Evolutionary conservation across 2,329 filamentous ascomycete species (phyloP).

Genomic region (Aplosporella prunicola): DNA sequence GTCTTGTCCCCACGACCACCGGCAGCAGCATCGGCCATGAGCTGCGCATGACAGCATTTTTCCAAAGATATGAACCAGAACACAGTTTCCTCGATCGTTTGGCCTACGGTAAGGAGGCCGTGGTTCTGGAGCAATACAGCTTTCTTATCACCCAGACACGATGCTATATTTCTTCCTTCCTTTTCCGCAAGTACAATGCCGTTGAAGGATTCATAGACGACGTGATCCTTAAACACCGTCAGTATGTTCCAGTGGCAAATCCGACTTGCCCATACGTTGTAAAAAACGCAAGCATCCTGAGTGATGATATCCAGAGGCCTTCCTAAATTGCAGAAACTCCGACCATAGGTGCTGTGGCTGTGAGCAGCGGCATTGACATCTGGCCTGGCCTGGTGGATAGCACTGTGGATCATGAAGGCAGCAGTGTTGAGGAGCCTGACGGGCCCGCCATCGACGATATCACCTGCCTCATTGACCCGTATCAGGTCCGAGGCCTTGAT

Average conservation of each 20-base stretch:
- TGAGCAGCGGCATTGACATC: constrained; percentile 52
- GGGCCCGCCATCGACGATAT: constrained; percentile 53
- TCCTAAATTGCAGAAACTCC: constrained; percentile 54
- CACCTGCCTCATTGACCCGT: constrained; percentile 51
- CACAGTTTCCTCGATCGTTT: constrained; percentile 41
- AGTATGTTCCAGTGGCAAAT: constrained; percentile 37
- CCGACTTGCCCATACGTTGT: constrained; percentile 25
- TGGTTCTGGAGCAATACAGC: constrained; percentile 47
- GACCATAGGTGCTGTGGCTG: constrained; percentile 49
- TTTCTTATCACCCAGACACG: constrained; percentile 39
- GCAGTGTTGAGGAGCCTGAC: constrained; percentile 30
- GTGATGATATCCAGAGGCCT: constrained; percentile 50
- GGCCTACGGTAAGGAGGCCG: constrained; percentile 42
- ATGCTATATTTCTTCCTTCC: constrained; percentile 45
- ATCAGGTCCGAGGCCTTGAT: constrained; percentile 60
- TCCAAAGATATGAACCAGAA: constrained; percentile 48
- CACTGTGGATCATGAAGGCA: constrained; percentile 52
- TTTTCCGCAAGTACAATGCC: constrained; percentile 44
- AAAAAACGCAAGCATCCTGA: constrained; percentile 47
- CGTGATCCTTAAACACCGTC: constrained; percentile 52
- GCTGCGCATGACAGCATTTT: constrained; percentile 45
- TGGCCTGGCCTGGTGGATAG: constrained; percentile 49
- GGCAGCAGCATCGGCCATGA: constrained; percentile 47
- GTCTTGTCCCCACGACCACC: constrained; percentile 54
- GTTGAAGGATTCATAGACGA: constrained; percentile 44